Base-by-base conservation (phyloP, 352 stramenopile species). In the Phytophthora agathidicida region DNA sequence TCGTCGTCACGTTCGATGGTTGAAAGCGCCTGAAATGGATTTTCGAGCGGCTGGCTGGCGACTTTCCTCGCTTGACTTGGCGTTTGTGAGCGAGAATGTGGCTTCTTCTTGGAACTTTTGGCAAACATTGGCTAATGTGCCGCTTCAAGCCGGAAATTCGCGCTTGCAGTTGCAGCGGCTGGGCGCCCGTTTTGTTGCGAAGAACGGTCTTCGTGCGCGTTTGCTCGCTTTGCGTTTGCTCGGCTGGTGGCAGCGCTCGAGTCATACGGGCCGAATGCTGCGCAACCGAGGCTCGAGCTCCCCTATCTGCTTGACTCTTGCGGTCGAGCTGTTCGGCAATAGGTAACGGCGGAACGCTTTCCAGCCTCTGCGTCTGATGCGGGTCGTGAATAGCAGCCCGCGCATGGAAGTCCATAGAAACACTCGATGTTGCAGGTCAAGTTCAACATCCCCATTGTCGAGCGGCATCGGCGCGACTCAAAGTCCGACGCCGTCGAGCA, bases 1-100 rank as follows among this genome's bases (percentile, higher is more conserved):
- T 47, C 32, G 43, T 44, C 28, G 16, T 11, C 37, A 49, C 30
- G 50, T 50, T 56, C 51, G 30, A 41, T 32, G 38, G 35, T 37
- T 56, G 28, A 56, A 66, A 17, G 32, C 20, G 31, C n/a, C n/a
- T n/a, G 41, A 61, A 49, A 48, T 60, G 35, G 41, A 55, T 54
- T 66, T 60, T 49, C 16, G 28, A 5, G 32, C 36, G 26, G n/a
- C n/a, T 48, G 10, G 37, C 24, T 37, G 33, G 11, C 28, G 39
- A 27, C 1, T 33, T 50, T 43, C 46, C 19, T 9, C 3, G n/a
- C n/a, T 36, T 60, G 32, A 55, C 56, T 54, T 42, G 47, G 19
- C n/a, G n/a, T 60, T 60, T 54, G 56, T 54, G 41, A 48, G 11
- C n/a, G 5, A 38, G 35, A 66, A 60, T 55, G 41, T 60, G 13